Base-by-base conservation (phyloP, 768 basidiomycete genomes). In the Tricholoma sp. region DNA sequence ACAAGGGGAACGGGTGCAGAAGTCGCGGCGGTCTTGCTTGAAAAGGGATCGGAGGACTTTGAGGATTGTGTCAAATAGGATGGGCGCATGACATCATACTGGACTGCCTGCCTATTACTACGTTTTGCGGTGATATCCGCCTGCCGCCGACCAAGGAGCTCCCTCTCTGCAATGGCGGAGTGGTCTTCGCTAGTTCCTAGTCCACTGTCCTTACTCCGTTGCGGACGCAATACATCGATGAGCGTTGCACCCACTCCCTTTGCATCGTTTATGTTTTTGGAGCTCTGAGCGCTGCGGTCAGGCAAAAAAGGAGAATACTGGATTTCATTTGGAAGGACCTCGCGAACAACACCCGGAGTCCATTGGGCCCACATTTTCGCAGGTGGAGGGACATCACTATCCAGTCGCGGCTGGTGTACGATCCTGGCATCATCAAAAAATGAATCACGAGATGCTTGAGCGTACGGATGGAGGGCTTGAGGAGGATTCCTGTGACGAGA, bases 161-260 rank as follows among this genome's bases (percentile, higher is more conserved):
- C 61, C 54, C 57, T 50, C 18, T 49, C 56, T 15, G 47, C 10
- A 39, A 53, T 54, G 55, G 53, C 59, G n/a, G 59, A 56, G 55
- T 75, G 74, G 4, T 68, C 71, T 53, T 80, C 81, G 59, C 77
- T 80, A 6, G 74, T 76, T 24, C 77, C 80, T 28, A 79, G 60
- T 6, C 78, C 82, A 49, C 79, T 81, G 55, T 80, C 79, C 45
- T 59, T 63, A 53, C 68, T 65, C 24, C 50, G 37, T 53, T 54
- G 52, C 10, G 57, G 50, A 9, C 55, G 53, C 31, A 72, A 71
- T 56, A 24, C 24, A 24, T 24, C 4, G 24, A 78, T 72, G 34
- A 91, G 73, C 15, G 83, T 81, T 57, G 88, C 86, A 8, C 81
- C 86, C 7, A 89, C 77, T 10, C 82, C 84, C 39, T 83, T 80